Base-by-base conservation (phyloP, 1,284 basidiomycete species). In the Filobasidium uniguttulatum region DNA sequence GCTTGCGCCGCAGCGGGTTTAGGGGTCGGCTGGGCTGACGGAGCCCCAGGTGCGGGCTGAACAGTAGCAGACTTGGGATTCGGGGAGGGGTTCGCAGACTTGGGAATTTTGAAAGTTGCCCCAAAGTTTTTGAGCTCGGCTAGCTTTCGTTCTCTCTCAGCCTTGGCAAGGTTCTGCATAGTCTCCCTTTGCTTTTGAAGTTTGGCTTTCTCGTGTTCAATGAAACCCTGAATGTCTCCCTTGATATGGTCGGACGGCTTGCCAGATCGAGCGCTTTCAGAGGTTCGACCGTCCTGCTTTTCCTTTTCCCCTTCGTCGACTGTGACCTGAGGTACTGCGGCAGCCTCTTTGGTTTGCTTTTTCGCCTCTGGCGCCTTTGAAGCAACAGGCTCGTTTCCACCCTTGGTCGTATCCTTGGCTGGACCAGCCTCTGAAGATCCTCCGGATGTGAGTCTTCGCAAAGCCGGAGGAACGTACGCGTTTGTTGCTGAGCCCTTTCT, bases 111-210 rank as follows among this genome's bases (percentile, higher is more conserved):
- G 80, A 98, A 98, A 57, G 71, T 83, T 65, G 85, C 77, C 59
- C 86, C 87, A 72, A 96, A 98, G 68, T 84, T 84, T 64, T 89
- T 78, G 45, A 97, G 73, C 46, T 97, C 91, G 10, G 88, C 83
- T 71, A 96, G 47, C 35, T 62, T 59, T 29, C 57, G 55, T 25
- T 67, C 64, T 40, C 66, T 56, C 66, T 96, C 93, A 62, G 78
- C 85, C 76, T 90, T 93, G 51, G 82, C 79, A 44, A 93, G 72
- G 20, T 38, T 38, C 19, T 38, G 36, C 36, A 38, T 38, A 8
- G 23, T 43, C 26, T 43, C 40, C 49, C 85, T 77, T 61, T 91
- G 83, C 63, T 83, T 84, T 72, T 96, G 90, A 58, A 78, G 81
- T 6, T 83, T 66, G n/a, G 57, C 59, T 20, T 60, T 37, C 19